These are phyloP conservation scores for Alternaria incomplexa DNA, from an alignment of 2,329 filamentous ascomycete genomes.

Conservation along the genomic window DNA sequence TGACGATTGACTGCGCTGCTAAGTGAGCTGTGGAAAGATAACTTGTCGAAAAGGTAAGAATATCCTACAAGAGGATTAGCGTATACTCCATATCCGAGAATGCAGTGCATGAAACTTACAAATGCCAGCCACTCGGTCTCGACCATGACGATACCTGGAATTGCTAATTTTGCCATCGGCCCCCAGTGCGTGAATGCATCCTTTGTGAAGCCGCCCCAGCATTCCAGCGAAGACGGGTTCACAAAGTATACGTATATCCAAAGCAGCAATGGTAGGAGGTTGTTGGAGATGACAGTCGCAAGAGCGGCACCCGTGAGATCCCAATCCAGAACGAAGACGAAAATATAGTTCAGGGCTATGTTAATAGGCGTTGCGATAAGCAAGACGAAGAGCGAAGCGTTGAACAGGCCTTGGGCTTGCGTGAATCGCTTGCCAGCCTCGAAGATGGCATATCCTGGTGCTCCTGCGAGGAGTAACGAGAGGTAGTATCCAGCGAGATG, in stretches of 20 bases:
- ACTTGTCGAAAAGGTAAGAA: constrained; percentile 73
- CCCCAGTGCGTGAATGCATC: constrained; percentile 76
- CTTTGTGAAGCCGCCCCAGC: constrained; percentile 76
- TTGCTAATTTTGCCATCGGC: constrained; percentile 84
- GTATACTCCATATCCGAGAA: neutral
- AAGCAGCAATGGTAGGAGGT: constrained; percentile 57
- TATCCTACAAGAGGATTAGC: constrained; percentile 25
- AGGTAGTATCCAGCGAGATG: constrained; percentile 59
- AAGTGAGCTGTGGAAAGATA: constrained; percentile 81
- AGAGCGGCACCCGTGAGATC: constrained; percentile 60
- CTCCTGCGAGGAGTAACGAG: constrained; percentile 56
- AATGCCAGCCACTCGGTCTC: constrained; percentile 64
- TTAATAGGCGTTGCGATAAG: constrained; percentile 58
- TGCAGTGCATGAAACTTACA: constrained; percentile 2
- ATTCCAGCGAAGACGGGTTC: constrained; percentile 48
- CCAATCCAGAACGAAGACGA: constrained; percentile 52
- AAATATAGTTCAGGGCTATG: constrained; percentile 57
- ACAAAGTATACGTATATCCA: constrained; percentile 55
- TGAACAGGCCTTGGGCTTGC: constrained; percentile 62
- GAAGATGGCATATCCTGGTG: constrained; percentile 62
- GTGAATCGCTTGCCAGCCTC: constrained; percentile 62
- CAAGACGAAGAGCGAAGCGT: constrained; percentile 56
- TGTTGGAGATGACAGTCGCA: constrained; percentile 57
- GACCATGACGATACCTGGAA: constrained; percentile 92
- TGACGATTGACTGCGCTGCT: constrained; percentile 70